Evolutionary conservation across 2,329 filamentous ascomycete species (phyloP).

Genomic region (Xylariaceae sp.): DNA sequence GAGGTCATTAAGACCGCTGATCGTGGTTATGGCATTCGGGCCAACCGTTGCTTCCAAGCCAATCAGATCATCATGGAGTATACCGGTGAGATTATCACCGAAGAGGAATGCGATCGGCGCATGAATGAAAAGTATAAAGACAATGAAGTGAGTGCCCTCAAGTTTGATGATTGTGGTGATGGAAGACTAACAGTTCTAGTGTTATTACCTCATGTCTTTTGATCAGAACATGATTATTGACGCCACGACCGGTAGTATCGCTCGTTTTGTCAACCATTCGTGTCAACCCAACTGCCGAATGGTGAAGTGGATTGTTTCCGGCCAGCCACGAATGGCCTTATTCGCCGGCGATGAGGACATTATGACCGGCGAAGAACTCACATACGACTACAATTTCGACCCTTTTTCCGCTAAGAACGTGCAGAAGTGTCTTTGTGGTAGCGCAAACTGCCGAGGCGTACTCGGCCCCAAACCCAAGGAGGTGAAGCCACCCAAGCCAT

Average conservation of each 20-base stretch:
- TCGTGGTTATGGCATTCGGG: constrained; percentile 85
- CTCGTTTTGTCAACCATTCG: constrained; percentile 96
- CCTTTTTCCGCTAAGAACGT: constrained; percentile 65
- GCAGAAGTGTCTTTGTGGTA: constrained; percentile 60
- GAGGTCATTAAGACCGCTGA: constrained; percentile 89
- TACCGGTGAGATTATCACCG: constrained; percentile 94
- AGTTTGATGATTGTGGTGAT: constrained; percentile 4
- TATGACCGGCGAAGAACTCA: constrained; percentile 91
- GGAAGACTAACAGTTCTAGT: constrained; percentile 46
- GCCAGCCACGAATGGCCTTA: constrained; percentile 91
- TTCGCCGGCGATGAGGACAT: constrained; percentile 89
- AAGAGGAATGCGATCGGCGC: constrained; percentile 84
- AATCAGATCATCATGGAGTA: constrained; percentile 98
- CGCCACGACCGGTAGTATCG: constrained; percentile 90
- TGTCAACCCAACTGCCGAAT: constrained; percentile 95
- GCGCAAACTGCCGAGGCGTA: constrained; percentile 58
- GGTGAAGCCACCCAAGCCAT: constrained; percentile 42
- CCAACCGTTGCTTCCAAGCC: constrained; percentile 78
- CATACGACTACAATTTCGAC: constrained; percentile 81
- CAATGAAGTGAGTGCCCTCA: constrained; percentile 63
- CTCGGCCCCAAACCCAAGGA: constrained; percentile 58
- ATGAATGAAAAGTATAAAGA: constrained; percentile 94
- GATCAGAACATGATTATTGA: constrained; percentile 99
- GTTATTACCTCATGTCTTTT: constrained; percentile 98
- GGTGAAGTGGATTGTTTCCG: constrained; percentile 95